A percentile compares a stretch with the other conserved stretches of the same genome.
Evolutionary conservation across 2,329 filamentous ascomycete species (phyloP).

Genomic region (Fonsecaea multimorphosa): DNA sequence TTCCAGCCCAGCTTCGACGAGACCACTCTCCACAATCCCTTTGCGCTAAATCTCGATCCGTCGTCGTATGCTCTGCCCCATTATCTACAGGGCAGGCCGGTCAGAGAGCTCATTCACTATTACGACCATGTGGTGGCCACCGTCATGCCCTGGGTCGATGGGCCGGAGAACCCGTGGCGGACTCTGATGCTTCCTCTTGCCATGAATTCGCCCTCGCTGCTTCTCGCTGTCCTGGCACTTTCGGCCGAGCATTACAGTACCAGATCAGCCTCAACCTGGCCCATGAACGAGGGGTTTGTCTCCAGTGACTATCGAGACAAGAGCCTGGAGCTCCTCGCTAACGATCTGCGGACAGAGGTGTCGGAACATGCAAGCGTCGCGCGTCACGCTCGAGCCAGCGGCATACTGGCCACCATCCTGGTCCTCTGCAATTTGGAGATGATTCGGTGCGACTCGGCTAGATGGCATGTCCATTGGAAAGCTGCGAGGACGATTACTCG

Average conservation of each 20-base stretch:
- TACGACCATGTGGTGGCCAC: slow-evolving; percentile 38
- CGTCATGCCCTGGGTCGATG: slow-evolving; percentile 42
- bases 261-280: slow-evolving; percentile 11
- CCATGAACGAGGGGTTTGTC: slow-evolving; percentile 5
- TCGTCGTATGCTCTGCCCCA: slow-evolving; percentile 12
- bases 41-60: slow-evolving; percentile 27
- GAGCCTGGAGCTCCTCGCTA: slow-evolving; percentile 25
- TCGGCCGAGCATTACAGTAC: slow-evolving; percentile 38
- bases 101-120: slow-evolving; percentile 39
- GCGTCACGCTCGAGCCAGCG: slow-evolving; percentile 22
- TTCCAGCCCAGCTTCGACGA: slow-evolving; percentile 21
- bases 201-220: slow-evolving; percentile 37
- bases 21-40: slow-evolving; percentile 17
- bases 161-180: slow-evolving; percentile 40
- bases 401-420: slow-evolving; percentile 39
- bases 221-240: slow-evolving; percentile 40
- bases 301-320: slow-evolving; percentile 27
- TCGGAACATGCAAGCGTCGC: slow-evolving; percentile 15
- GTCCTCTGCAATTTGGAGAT: slow-evolving; percentile 42
- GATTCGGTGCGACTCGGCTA: slow-evolving; percentile 34
- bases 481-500: slow-evolving; percentile 39
- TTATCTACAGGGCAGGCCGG: slow-evolving; percentile 23
- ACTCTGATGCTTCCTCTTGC: slow-evolving; percentile 41
- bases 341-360: slow-evolving; percentile 24
- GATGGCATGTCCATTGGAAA: slow-evolving; percentile 41